A percentile compares a stretch with the other conserved stretches of the same genome.
phyloP scores from a whole-genome alignment of 2,329 filamentous ascomycete species.

The Fonsecaea erecta region DNA sequence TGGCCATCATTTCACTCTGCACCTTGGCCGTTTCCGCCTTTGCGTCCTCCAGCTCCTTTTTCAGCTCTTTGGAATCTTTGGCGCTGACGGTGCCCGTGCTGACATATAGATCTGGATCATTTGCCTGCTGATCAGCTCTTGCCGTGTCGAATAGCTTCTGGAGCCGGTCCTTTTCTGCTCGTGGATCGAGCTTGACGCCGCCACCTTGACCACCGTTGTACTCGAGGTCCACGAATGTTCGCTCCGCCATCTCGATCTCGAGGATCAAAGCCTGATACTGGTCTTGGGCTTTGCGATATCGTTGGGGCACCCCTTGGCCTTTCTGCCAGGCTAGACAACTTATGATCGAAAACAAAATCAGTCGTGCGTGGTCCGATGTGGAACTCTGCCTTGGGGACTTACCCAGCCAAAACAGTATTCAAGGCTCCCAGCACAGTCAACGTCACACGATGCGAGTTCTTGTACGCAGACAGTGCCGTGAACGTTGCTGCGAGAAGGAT shows the following conservation, averaged over 20 bases:
- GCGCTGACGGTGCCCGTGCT: background rate
- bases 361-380: background rate
- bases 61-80: slow-evolving; percentile 2
- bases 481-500: slow-evolving; percentile 8
- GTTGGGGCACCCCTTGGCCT: slow-evolving; percentile 8
- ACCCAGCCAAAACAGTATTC: slow-evolving; percentile 13
- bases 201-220: slow-evolving; percentile 1
- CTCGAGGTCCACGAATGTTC: slow-evolving; percentile 7
- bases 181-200: slow-evolving; percentile 4
- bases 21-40: slow-evolving; percentile 5
- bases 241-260: slow-evolving; percentile 9
- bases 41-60: slow-evolving; percentile 3
- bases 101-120: slow-evolving; percentile 11
- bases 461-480: slow-evolving; percentile 10
- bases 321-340: slow-evolving; percentile 9
- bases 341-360: slow-evolving; percentile 1
- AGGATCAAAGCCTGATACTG: slow-evolving; percentile 11
- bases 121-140: slow-evolving; percentile 7
- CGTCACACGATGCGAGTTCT: background rate
- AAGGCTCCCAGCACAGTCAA: slow-evolving; percentile 9
- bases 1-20: slow-evolving; percentile 9
- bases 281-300: slow-evolving; percentile 4
- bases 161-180: slow-evolving; percentile 1
- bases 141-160: slow-evolving; percentile 9
- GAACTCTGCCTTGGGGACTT: background rate